phyloP scores from a whole-genome alignment of 768 basidiomycete genomes.

The Butyriboletus loyo region DNA sequence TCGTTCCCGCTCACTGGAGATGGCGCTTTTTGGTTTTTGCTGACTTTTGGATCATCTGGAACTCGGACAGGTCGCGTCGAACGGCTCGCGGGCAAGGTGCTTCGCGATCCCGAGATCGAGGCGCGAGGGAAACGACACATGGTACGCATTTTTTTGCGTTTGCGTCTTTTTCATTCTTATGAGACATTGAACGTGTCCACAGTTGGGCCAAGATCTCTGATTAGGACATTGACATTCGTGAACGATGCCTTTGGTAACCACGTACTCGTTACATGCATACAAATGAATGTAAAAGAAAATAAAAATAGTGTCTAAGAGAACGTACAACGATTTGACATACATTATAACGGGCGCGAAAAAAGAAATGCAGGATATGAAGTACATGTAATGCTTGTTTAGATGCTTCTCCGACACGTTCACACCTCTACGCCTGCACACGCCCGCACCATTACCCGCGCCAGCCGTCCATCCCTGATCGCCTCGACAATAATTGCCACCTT shows the following conservation, averaged over 20 bases:
- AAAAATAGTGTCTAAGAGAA: not conserved
- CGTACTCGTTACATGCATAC: not conserved
- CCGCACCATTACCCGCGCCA: constrained; percentile 54
- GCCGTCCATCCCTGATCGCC: constrained; percentile 69
- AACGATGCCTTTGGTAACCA: too few relatives aligned
- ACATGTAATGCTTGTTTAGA: too few relatives aligned
- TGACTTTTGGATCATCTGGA: not conserved
- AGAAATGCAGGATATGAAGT: not conserved
- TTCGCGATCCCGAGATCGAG: constrained; percentile 18
- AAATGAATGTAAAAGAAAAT: not conserved
- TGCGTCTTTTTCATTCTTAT: not conserved
- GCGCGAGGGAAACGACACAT: constrained; percentile 18
- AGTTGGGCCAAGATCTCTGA: constrained; percentile 8
- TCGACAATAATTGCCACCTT: constrained; percentile 76
- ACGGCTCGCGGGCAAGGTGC: constrained; percentile 16
- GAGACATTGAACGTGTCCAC: not conserved
- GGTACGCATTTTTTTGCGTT: not conserved
- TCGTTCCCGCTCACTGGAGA: not conserved
- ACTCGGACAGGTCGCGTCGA: constrained; percentile 12
- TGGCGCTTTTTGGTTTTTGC: not conserved
- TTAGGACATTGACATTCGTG: not conserved
- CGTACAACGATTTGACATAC: not conserved
- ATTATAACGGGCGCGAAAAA: not conserved
- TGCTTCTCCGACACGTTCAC: not conserved
- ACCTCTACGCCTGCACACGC: constrained; percentile 39